A percentile compares a stretch with the other conserved stretches of the same genome.
Evolutionary conservation across 805 yeast genomes (phyloP).

Genomic region (Candida insectorum): DNA sequence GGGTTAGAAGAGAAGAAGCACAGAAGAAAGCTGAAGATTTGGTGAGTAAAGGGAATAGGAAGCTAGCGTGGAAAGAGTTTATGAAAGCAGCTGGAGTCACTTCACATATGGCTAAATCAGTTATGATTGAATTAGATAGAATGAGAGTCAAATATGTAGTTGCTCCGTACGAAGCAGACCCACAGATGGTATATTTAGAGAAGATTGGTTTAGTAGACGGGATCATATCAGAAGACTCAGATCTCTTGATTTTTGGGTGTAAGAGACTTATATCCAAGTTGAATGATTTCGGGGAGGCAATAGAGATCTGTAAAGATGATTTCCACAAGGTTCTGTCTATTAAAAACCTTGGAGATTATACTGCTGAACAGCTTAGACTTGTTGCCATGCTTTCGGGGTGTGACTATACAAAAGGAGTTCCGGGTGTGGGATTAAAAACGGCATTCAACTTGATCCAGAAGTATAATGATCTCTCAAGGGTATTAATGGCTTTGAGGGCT

Average conservation of each 20-base stretch:
- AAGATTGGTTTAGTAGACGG: slow-evolving; percentile 73
- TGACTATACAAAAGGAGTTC: slow-evolving; percentile 87
- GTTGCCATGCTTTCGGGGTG: slow-evolving; percentile 94
- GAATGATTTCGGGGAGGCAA: slow-evolving; percentile 69
- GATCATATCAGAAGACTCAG: slow-evolving; percentile 92
- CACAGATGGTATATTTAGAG: slow-evolving; percentile 92
- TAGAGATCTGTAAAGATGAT: slow-evolving; percentile 60
- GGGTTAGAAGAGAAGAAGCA: slow-evolving; percentile 54
- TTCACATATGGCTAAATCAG: slow-evolving; percentile 84
- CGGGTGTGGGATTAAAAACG: slow-evolving; percentile 74
- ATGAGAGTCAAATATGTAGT: slow-evolving; percentile 69
- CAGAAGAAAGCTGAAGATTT: slow-evolving; percentile 51
- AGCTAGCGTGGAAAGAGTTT: slow-evolving; percentile 62
- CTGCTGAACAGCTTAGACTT: slow-evolving; percentile 58
- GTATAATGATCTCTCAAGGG: slow-evolving; percentile 49
- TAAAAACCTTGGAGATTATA: slow-evolving; percentile 49
- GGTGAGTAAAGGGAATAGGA: slow-evolving; percentile 51
- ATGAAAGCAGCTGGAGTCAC: slow-evolving; percentile 83
- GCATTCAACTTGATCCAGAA: slow-evolving; percentile 62
- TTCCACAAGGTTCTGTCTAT: slow-evolving; percentile 47
- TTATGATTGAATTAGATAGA: slow-evolving; percentile 66
- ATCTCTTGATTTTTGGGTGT: slow-evolving; percentile 86
- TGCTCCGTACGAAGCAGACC: slow-evolving; percentile 98
- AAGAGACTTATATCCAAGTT: slow-evolving; percentile 72
- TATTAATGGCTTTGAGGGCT: slow-evolving; percentile 52